phyloP scores from a whole-genome alignment of 495 filamentous ascomycete genomes.

The Penicillium mononematosum region DNA sequence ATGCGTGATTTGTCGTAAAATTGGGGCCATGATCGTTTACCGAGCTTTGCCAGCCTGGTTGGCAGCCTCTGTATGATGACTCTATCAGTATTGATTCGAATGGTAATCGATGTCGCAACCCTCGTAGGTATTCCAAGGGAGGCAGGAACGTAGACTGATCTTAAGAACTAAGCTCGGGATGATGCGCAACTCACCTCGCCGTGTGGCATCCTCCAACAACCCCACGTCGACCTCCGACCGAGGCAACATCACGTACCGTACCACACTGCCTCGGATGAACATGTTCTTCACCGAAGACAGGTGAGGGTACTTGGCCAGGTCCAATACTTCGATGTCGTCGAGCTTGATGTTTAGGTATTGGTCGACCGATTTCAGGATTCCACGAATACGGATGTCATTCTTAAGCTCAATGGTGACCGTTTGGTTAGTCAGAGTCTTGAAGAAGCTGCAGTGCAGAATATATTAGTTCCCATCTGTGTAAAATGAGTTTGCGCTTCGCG shows the following conservation, averaged over 20 bases:
- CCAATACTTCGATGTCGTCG: constrained; percentile 86
- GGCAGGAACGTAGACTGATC: neutral
- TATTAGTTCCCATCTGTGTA: neutral
- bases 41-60: constrained; percentile 52
- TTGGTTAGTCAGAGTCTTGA: constrained; percentile 98
- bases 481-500: constrained; percentile 5
- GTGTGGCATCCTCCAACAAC: constrained; percentile 90
- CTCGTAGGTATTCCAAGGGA: neutral
- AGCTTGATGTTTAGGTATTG: constrained; percentile 99
- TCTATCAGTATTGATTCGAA: constrained; percentile 13
- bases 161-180: neutral
- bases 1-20: constrained; percentile 16
- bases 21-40: constrained; percentile 27
- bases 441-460: constrained; percentile 66
- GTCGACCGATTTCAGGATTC: constrained; percentile 92
- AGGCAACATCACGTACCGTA: constrained; percentile 92
- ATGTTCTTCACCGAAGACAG: constrained; percentile 95
- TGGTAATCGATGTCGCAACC: neutral
- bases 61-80: constrained; percentile 45
- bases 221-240: constrained; percentile 83
- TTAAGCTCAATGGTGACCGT: constrained; percentile 96
- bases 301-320: constrained; percentile 91
- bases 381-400: constrained; percentile 95
- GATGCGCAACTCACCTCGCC: constrained; percentile 66
- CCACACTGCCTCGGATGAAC: constrained; percentile 95